phyloP scores from a whole-genome alignment of 306 rosid species.

The Comarum palustre region DNA sequence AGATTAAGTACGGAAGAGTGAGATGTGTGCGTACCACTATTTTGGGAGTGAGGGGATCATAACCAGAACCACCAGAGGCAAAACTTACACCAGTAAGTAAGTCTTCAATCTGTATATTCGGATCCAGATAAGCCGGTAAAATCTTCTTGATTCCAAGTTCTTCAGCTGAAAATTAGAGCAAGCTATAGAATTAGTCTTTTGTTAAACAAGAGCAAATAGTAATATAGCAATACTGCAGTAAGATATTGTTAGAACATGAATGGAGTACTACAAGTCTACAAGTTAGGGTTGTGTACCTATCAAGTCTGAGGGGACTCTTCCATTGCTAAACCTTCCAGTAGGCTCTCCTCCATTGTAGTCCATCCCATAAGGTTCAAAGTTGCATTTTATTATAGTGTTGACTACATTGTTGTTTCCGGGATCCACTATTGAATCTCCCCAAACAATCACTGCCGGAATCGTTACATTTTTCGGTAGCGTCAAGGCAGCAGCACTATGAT shows the following conservation, averaged over 20 bases:
- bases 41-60: conserved; percentile 67
- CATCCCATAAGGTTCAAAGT: conserved; percentile 70
- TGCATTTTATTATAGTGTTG: conserved; percentile 42
- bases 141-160: conserved; percentile 51
- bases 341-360: conserved; percentile 32
- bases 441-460: conserved; percentile 55
- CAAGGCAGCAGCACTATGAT: conserved; percentile 4
- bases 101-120: conserved; percentile 46
- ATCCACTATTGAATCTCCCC: conserved; percentile 77
- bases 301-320: conserved; percentile 54
- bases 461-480: conserved; percentile 36
- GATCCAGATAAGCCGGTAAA: conserved; percentile 63
- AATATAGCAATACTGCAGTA: neutral
- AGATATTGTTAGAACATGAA: neutral
- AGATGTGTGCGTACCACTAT: conserved; percentile 38
- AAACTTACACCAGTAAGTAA: conserved; percentile 66
- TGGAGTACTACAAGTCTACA: neutral
- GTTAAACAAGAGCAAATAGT: neutral
- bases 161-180: conserved; percentile 38
- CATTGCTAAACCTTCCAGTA: conserved; percentile 29
- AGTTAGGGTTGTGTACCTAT: conserved; percentile 32
- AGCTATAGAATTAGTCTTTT: neutral
- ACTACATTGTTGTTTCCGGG: conserved; percentile 65
- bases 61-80: conserved; percentile 69
- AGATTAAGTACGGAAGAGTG: neutral